Percentiles rank a stretch among this genome's conserved stretches.
Evolutionary conservation across 1,139 yeast species (phyloP).

Genomic region (Kurtzmaniella quercitrusa): DNA sequence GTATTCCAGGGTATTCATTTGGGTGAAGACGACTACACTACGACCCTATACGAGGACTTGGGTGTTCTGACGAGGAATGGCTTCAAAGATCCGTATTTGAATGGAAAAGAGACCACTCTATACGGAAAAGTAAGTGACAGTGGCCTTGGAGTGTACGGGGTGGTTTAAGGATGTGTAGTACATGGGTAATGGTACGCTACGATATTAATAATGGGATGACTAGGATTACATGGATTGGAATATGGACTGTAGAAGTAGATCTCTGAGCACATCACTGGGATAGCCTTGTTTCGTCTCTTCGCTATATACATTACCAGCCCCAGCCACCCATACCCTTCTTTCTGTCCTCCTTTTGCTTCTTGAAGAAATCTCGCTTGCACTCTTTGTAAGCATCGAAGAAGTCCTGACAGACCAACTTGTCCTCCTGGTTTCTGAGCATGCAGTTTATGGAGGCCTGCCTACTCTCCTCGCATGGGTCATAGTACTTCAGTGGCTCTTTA

Average conservation of each 20-base stretch:
- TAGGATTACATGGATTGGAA: too few species aligned
- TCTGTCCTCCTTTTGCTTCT: conserved; percentile 34
- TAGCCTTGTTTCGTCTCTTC: too few species aligned
- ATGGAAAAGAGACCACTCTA: conserved; percentile 1
- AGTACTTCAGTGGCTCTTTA: conserved; percentile 79
- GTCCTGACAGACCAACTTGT: conserved; percentile 69
- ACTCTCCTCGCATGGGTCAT: conserved; percentile 91
- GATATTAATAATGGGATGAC: too few species aligned
- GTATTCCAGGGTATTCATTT: conserved; percentile 4
- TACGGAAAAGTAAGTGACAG: neutral
- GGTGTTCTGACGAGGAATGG: conserved; percentile 2
- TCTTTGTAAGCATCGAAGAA: conserved; percentile 91
- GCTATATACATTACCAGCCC: conserved; percentile 32
- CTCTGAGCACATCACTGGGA: too few species aligned
- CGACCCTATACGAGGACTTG: conserved; percentile 4
- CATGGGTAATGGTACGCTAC: neutral
- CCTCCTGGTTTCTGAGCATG: conserved; percentile 70
- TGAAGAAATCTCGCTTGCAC: conserved; percentile 79
- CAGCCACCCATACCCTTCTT: conserved; percentile 42
- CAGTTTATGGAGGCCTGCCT: conserved; percentile 84
- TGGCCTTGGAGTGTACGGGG: neutral
- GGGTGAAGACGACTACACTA: conserved; percentile 6
- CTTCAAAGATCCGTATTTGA: conserved; percentile 4
- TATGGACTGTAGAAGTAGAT: too few species aligned
- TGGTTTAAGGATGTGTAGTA: neutral